phyloP scores from a whole-genome alignment of 1,139 yeast species.

The Saccharomycopsis phalli region DNA sequence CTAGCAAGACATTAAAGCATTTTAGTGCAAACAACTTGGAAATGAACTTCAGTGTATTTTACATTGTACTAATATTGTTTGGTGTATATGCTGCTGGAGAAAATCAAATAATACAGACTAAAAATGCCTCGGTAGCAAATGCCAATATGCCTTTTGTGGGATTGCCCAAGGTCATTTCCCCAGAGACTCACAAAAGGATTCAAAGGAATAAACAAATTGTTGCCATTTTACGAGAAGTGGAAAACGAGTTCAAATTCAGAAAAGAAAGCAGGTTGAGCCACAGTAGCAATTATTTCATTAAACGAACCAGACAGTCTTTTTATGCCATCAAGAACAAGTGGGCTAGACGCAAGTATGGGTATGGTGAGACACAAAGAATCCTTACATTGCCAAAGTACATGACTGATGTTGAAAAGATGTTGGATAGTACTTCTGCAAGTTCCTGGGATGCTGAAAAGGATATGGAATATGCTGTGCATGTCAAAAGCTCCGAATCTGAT shows the following conservation, averaged over 20 bases:
- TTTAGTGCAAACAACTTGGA: too few species aligned
- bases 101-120: too few species aligned
- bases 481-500: slow-evolving; percentile 58
- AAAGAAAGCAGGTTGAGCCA: neutral
- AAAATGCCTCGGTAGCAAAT: too few species aligned
- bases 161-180: neutral
- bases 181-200: neutral
- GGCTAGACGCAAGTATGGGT: slow-evolving; percentile 6
- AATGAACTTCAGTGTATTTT: too few species aligned
- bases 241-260: neutral
- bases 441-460: slow-evolving; percentile 44
- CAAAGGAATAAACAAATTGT: slow-evolving; percentile 3
- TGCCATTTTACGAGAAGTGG: slow-evolving; percentile 3
- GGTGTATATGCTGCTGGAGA: too few species aligned
- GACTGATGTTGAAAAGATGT: neutral
- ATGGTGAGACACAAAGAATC: slow-evolving; percentile 3
- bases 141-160: neutral
- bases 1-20: too few species aligned
- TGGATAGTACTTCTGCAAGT: neutral
- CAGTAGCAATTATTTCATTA: too few species aligned
- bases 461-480: slow-evolving; percentile 6
- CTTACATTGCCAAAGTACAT: neutral
- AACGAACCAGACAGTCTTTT: slow-evolving; percentile 1
- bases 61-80: too few species aligned
- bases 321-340: slow-evolving; percentile 4